These are phyloP conservation scores for Tulasnella sp. DNA, from an alignment of 768 basidiomycete species.

Conservation along the genomic window DNA sequence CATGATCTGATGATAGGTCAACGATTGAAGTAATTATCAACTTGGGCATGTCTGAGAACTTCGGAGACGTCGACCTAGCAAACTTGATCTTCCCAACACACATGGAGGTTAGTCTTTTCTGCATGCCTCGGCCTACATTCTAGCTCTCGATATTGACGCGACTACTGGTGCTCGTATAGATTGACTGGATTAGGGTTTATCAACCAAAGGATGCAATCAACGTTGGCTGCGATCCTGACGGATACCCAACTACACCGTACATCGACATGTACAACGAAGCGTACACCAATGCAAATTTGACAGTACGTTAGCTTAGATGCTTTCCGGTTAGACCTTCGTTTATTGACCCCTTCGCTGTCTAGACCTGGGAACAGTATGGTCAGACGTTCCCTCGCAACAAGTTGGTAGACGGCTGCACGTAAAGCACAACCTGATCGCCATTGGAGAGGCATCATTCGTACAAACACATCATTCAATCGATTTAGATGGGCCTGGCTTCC, in stretches of 20 bases:
- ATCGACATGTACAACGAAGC: constrained; percentile 66
- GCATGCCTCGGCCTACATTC: not conserved
- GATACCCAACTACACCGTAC: constrained; percentile 73
- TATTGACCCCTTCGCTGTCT: not conserved
- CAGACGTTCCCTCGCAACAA: constrained; percentile 64
- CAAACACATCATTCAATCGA: not conserved
- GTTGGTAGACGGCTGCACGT: constrained; percentile 38
- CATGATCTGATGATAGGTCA: not conserved
- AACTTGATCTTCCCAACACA: constrained; percentile 7
- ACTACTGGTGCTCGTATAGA: constrained; percentile 54
- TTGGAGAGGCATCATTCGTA: not conserved
- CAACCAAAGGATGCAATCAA: constrained; percentile 63
- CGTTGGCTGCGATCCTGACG: constrained; percentile 74
- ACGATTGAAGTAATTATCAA: constrained; percentile 63
- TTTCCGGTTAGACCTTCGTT: not conserved
- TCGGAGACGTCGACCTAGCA: constrained; percentile 45
- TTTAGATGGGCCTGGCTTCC: not conserved
- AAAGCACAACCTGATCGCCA: not conserved
- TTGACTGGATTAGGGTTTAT: constrained; percentile 90
- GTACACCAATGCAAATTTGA: constrained; percentile 75
- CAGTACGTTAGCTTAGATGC: constrained; percentile 26
- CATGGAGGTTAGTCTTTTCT: not conserved
- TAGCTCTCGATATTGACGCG: not conserved
- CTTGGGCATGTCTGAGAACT: constrained; percentile 76
- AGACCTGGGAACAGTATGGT: constrained; percentile 44